Evolutionary conservation across 352 stramenopile species (phyloP).

Genomic region (Globisporangium barbulae): DNA sequence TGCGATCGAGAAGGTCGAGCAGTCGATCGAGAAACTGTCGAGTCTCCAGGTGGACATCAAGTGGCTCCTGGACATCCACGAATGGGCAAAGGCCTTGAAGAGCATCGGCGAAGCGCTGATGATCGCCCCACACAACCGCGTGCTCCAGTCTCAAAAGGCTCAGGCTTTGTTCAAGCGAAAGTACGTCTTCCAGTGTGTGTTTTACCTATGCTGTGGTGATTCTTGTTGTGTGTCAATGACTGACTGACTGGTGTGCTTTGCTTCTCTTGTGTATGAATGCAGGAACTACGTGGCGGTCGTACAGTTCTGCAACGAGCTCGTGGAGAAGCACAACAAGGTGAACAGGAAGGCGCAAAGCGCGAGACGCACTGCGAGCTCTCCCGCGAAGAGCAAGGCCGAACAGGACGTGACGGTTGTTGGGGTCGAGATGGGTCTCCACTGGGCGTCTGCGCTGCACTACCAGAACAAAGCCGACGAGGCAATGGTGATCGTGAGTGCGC

Average conservation of each 20-base stretch:
- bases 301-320: constrained; percentile 42
- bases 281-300: constrained; percentile 56
- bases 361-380: not conserved
- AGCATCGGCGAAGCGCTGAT: constrained; percentile 48
- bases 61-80: constrained; percentile 44
- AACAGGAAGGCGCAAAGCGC: constrained; percentile 1
- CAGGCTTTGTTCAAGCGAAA: constrained; percentile 62
- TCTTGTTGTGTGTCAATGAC: not conserved
- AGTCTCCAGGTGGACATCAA: constrained; percentile 52
- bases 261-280: not conserved
- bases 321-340: constrained; percentile 47
- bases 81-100: constrained; percentile 43
- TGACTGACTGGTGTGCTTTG: constrained; percentile 1
- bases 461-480: constrained; percentile 67
- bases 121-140: constrained; percentile 47
- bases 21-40: constrained; percentile 43
- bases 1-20: constrained; percentile 55
- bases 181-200: constrained; percentile 28
- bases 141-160: constrained; percentile 62
- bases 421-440: constrained; percentile 60
- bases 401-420: constrained; percentile 49
- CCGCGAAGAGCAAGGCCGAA: constrained; percentile 17
- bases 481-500: constrained; percentile 41
- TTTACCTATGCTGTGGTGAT: not conserved
- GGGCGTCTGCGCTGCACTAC: constrained; percentile 65